These are phyloP conservation scores for Pythium graminicola DNA, from an alignment of 352 stramenopile species.

Conservation along the genomic window DNA sequence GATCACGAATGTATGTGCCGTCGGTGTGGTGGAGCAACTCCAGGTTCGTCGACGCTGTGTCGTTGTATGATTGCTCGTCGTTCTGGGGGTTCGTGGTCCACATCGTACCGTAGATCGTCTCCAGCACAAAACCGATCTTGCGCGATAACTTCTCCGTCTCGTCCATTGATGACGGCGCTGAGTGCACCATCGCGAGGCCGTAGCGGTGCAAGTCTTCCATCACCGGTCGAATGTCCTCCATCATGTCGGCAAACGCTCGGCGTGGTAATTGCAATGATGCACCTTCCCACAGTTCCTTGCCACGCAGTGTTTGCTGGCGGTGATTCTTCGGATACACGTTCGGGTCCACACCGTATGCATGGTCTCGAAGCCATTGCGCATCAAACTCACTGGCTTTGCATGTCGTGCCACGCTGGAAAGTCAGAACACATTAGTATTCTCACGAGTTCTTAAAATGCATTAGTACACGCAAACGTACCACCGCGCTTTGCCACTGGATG, in stretches of 20 bases:
- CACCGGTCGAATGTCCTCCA: constrained; percentile 52
- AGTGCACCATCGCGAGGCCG: constrained; percentile 57
- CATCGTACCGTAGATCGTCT: constrained; percentile 88
- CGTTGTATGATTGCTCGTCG: constrained; percentile 71
- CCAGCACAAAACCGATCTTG: constrained; percentile 77
- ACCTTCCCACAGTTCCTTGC: constrained; percentile 47
- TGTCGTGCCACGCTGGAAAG: constrained; percentile 33
- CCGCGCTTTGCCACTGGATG: constrained; percentile 51
- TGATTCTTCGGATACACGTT: constrained; percentile 46
- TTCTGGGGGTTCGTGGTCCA: constrained; percentile 80
- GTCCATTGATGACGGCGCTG: constrained; percentile 66
- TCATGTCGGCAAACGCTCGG: constrained; percentile 36
- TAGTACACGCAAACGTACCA: constrained; percentile 30
- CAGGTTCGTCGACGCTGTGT: constrained; percentile 83
- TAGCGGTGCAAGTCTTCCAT: constrained; percentile 71
- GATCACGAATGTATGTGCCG: constrained; percentile 82
- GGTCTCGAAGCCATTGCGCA: constrained; percentile 62
- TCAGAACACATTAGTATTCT: neutral
- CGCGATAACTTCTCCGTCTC: constrained; percentile 74
- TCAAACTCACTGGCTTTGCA: constrained; percentile 64
- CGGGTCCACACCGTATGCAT: constrained; percentile 52
- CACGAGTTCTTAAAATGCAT: too few relatives aligned
- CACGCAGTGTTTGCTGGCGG: constrained; percentile 46
- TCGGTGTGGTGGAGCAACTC: constrained; percentile 84
- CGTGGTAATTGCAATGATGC: constrained; percentile 37